phyloP scores from a whole-genome alignment of 2,329 filamentous ascomycete genomes.

The Arthrobotrys entomopaga region DNA sequence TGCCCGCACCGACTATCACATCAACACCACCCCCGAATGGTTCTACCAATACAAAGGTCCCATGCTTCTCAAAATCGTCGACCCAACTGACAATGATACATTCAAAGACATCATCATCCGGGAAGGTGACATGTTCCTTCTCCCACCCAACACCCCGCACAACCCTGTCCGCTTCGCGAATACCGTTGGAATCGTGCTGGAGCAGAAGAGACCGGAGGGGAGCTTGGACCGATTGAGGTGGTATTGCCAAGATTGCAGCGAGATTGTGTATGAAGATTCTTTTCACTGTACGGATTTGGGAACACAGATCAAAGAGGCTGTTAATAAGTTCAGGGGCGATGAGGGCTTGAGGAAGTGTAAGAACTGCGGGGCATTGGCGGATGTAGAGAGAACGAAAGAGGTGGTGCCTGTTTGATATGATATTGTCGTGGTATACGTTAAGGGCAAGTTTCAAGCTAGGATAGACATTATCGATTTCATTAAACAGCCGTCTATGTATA shows the following conservation, averaged over 20 bases:
- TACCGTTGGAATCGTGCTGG: conserved; percentile 90
- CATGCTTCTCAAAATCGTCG: conserved; percentile 93
- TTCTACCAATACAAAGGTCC: conserved; percentile 96
- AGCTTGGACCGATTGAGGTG: conserved; percentile 83
- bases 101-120: conserved; percentile 89
- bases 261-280: conserved; percentile 81
- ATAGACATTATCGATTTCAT: conserved; percentile 32
- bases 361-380: conserved; percentile 78
- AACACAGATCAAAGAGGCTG: conserved; percentile 91
- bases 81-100: conserved; percentile 66
- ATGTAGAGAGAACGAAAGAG: conserved; percentile 49
- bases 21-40: conserved; percentile 95
- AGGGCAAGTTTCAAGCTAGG: neutral
- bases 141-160: conserved; percentile 94
- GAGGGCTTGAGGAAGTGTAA: conserved; percentile 77
- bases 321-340: conserved; percentile 80
- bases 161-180: conserved; percentile 93
- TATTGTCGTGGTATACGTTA: too few species aligned
- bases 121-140: conserved; percentile 92
- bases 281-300: conserved; percentile 93
- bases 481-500: conserved; percentile 35
- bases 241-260: conserved; percentile 80
- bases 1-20: conserved; percentile 96
- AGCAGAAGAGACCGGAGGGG: conserved; percentile 78
- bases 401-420: conserved; percentile 14